Evolutionary conservation across 2,329 filamentous ascomycete genomes (phyloP), one percentile per base, ranked within the genome.

Genomic region (Hypocrella siamensis): DNA sequence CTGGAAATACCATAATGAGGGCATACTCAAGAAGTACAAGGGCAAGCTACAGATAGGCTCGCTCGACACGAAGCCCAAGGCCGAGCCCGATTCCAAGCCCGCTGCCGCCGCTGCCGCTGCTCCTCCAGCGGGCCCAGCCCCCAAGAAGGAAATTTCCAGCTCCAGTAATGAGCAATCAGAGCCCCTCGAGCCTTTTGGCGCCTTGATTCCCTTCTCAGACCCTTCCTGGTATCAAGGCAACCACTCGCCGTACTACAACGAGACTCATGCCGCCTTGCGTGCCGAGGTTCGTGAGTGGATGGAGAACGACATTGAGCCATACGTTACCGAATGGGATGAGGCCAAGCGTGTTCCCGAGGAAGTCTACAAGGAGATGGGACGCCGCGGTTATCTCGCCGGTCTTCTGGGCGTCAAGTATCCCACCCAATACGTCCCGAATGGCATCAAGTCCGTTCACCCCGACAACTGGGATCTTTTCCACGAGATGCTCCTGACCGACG

Each of bases 381-480:
- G 84, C 40, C 75, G 82, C 28, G 90, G 90, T 26, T 98, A 94
- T 53, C 71, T 98, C 14, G 79, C 85, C n/a, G 90, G 90, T 43
- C 66, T 96, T 36, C 65, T 98, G 40, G 90, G 88, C 41, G 70
- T 83, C 39, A 67, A 80, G 49, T 96, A 82, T 60, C 85, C 83
- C 11, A 70, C 67, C 37, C 61, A 93, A 43, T 77, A 88, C 49
- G 75, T 75, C 16, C 70, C 78, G 49, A 15, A 11, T 15, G 62
- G 67, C 5, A 71, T 94, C 45, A 73, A 80, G 59, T 79, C 75
- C 30, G 90, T 98, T 10, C 57, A 79, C 1, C 64, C 81, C 1
- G 84, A 94, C 60, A 78, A 90, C 53, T 98, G 88, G 88, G 90
- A 98, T 61, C 72, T 93, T 28, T 98, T 96, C 75, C 90, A 98